Conservation (phyloP, 768 basidiomycete genomes). For the Leccinum uliginosum region DNA sequence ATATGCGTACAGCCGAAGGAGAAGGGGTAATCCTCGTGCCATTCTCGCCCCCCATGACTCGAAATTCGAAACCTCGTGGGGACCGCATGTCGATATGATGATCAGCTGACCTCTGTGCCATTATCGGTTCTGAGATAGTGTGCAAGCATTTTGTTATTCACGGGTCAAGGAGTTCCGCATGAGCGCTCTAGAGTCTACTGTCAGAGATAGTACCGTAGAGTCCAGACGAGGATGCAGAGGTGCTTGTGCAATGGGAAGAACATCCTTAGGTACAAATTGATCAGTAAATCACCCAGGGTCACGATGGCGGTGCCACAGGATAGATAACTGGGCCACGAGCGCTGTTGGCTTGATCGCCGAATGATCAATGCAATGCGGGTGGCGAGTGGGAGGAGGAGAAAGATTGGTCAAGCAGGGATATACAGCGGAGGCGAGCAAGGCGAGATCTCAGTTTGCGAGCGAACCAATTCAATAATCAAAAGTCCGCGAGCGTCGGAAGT, state of each 20-base stretch:
- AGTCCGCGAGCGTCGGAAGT: constrained; percentile 27
- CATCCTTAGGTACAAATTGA: background rate
- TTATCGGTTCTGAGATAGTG: constrained; percentile 6
- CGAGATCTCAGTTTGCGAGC: background rate
- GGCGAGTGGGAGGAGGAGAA: background rate
- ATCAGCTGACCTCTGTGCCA: constrained; percentile 15
- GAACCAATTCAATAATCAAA: constrained; percentile 11
- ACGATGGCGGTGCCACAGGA: constrained; percentile 15
- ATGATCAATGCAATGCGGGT: constrained; percentile 5
- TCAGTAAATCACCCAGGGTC: constrained; percentile 3
- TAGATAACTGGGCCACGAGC: constrained; percentile 4
- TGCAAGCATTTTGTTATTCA: background rate
- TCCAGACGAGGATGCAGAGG: background rate
- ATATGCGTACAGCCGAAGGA: constrained; percentile 2
- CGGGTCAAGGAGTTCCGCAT: constrained; percentile 5
- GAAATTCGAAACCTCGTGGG: constrained; percentile 23
- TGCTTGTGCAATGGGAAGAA: background rate
- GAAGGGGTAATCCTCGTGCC: constrained; percentile 10
- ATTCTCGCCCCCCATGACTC: constrained; percentile 1
- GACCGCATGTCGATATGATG: constrained; percentile 21
- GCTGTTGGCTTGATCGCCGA: constrained; percentile 6
- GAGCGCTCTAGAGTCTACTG: background rate
- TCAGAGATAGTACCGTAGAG: background rate
- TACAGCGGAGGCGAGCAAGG: background rate
- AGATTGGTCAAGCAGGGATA: background rate